Base-by-base conservation (phyloP, 306 rosid species). In the Cotoneaster glaucophyllus region DNA sequence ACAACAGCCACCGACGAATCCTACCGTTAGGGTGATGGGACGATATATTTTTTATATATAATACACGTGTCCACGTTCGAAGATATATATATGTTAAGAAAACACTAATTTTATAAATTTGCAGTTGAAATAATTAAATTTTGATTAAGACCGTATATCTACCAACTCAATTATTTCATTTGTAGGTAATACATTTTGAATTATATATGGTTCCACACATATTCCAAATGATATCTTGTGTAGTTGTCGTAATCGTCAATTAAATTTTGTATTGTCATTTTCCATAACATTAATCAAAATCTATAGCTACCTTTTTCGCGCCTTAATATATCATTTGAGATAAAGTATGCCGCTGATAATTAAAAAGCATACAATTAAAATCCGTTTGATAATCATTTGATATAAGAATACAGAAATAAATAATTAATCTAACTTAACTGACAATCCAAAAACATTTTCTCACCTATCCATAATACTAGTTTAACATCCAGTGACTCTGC, bases 131-230 rank as follows among this genome's bases (percentile, higher is more conserved):
- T 25, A 52, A 26, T 34, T 61, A 45, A 69, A 11, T 48, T 37
- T 14, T 45, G 79, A 80, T 74, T 69, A 59, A 18, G 61, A 69
- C 79, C 14, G 76, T 74, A 64, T 66, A 74, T 59, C 79, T 41
- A 41, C 44, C 79, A 34, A 58, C 50, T 48, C 19, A 39, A 58
- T 58, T 3, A 26, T 63, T 25, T 68, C 61, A 77, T 29, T 69
- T 48, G 29, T n/a, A 17, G 13, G 69, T 69, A 45, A 61, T 56
- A 8, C 28, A 56, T 8, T 26, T 28, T 18, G 22, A 63, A 63
- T 63, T 63, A 28, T 63, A 31, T 32, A 7, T 63, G 67, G 41
- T 5, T 29, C 39, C 11, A 28, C 67, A 18, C 19, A 32, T 41
- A 19, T 31, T 29, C 44, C 44, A 64, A 19, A 64, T 29, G 25